Percentiles rank a stretch among this genome's conserved stretches.
Conservation (phyloP, 2,329 filamentous ascomycete genomes). For the Fusarium austroafricanum region DNA sequence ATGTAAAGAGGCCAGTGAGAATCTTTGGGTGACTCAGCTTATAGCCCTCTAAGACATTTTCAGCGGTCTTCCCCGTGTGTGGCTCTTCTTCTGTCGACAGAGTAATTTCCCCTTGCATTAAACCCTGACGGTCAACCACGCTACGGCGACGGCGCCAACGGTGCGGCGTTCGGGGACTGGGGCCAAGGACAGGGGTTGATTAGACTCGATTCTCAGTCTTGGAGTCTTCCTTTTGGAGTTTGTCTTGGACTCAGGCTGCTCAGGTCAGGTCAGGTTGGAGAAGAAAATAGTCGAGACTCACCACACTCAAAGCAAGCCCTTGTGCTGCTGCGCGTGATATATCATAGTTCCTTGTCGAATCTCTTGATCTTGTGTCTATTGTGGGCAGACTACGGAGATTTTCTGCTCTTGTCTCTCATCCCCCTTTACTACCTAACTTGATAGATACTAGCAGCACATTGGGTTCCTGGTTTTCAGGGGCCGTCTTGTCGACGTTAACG, state of each 20-base stretch:
- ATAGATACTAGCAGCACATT: conserved; percentile 4
- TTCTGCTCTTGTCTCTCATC: background rate
- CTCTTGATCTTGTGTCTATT: background rate
- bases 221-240: background rate
- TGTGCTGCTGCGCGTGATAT: conserved; percentile 3
- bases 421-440: conserved; percentile 17
- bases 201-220: conserved; percentile 20
- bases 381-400: conserved; percentile 14
- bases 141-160: conserved; percentile 45
- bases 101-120: conserved; percentile 46
- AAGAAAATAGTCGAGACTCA: conserved; percentile 12
- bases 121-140: conserved; percentile 41
- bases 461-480: background rate
- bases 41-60: conserved; percentile 2
- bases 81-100: background rate
- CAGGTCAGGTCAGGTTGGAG: background rate
- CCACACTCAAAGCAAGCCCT: background rate
- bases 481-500: background rate
- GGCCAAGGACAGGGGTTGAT: conserved; percentile 13
- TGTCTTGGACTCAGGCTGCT: background rate
- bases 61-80: conserved; percentile 14
- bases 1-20: background rate
- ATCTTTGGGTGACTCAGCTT: background rate
- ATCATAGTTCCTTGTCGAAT: background rate
- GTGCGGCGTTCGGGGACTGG: conserved; percentile 41